Conservation (phyloP, 768 basidiomycete genomes). For the Serendipita sp. region DNA sequence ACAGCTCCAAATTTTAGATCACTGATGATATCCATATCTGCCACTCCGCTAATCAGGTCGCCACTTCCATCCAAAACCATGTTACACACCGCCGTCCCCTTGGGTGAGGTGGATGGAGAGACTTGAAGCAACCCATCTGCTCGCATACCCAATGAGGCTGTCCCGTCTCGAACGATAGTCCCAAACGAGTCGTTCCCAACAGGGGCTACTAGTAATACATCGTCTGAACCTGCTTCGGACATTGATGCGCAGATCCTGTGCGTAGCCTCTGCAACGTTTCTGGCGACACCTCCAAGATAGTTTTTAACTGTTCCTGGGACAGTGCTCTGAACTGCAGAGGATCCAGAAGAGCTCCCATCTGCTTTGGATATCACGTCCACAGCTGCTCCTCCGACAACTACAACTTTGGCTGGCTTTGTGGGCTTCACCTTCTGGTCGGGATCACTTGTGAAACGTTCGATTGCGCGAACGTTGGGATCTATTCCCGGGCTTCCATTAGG, state of each 20-base stretch:
- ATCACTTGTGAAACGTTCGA: no score
- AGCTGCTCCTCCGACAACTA: conserved; percentile 76
- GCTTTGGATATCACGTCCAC: conserved; percentile 65
- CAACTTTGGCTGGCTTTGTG: conserved; percentile 20
- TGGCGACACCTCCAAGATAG: conserved; percentile 74
- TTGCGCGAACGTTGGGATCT: no score
- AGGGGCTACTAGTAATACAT: conserved; percentile 51
- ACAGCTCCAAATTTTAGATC: conserved; percentile 28
- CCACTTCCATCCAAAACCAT: conserved; percentile 62
- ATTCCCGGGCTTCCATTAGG: no score
- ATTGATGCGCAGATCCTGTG: conserved; percentile 36
- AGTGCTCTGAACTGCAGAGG: conserved; percentile 46
- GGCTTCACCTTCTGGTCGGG: background rate
- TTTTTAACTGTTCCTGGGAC: conserved; percentile 59
- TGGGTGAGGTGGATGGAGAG: background rate
- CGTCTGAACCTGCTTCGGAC: conserved; percentile 13
- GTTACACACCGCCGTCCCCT: conserved; percentile 58
- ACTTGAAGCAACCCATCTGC: conserved; percentile 52
- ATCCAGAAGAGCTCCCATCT: conserved; percentile 15
- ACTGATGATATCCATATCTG: conserved; percentile 71
- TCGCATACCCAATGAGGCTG: conserved; percentile 51
- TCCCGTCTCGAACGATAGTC: conserved; percentile 40
- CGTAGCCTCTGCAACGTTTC: conserved; percentile 89
- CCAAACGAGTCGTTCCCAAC: conserved; percentile 70
- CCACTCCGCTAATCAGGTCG: conserved; percentile 65